Evolutionary conservation across 768 basidiomycete genomes (phyloP).

Genomic region (Trichaptum fuscoviolaceum): DNA sequence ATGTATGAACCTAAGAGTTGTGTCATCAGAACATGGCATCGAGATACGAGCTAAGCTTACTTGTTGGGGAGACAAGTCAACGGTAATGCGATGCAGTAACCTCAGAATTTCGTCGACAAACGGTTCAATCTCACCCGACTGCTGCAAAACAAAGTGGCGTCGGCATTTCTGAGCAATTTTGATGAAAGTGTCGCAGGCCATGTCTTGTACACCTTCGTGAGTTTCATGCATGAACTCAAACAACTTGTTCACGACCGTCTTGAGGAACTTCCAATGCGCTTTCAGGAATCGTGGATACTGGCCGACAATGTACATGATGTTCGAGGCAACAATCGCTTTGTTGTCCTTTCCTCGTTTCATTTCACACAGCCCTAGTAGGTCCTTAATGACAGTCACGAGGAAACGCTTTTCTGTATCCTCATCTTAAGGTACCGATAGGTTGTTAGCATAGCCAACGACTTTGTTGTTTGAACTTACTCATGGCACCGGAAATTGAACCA

Average conservation of each 20-base stretch:
- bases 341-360: conserved; percentile 99
- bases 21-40: conserved; percentile 11
- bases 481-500: conserved; percentile 97
- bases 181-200: conserved; percentile 99
- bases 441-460: conserved; percentile 4
- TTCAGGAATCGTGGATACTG: conserved; percentile 99
- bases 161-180: conserved; percentile 99
- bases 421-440: conserved; percentile 41
- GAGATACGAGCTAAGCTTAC: conserved; percentile 15
- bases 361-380: conserved; percentile 93
- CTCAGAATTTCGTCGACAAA: conserved; percentile 97
- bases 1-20: conserved; percentile 72
- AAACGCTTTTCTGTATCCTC: conserved; percentile 99
- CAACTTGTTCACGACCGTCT: conserved; percentile 98
- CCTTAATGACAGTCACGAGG: conserved; percentile 98
- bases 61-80: conserved; percentile 91
- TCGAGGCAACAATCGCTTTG: conserved; percentile 96
- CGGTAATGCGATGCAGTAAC: conserved; percentile 86
- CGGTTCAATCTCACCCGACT: conserved; percentile 93
- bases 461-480: conserved; percentile 63
- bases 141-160: conserved; percentile 97
- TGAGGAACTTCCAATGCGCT: conserved; percentile 99
- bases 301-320: conserved; percentile 98
- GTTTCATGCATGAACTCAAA: conserved; percentile 99
- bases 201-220: conserved; percentile 99